phyloP scores from a whole-genome alignment of 768 basidiomycete species.

The Suillus sp. region DNA sequence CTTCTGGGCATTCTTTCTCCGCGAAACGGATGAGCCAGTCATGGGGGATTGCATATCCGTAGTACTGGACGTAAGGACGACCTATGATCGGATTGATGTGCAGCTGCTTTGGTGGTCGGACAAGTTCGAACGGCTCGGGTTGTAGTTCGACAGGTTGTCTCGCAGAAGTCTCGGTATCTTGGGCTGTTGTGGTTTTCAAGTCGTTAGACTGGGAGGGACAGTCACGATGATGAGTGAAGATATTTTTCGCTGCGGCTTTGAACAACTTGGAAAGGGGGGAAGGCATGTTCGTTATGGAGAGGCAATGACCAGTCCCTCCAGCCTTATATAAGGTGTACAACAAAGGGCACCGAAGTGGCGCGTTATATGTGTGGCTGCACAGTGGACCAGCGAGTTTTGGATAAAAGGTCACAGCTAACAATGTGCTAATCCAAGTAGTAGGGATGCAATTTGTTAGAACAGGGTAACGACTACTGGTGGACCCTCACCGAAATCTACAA shows the following conservation, averaged over 20 bases:
- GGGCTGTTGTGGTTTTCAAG: not conserved
- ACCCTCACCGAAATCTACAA: not conserved
- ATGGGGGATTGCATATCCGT: not conserved
- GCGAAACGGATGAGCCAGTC: not conserved
- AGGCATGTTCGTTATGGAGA: not conserved
- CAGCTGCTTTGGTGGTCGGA: not conserved
- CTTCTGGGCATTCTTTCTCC: not conserved
- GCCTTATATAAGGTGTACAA: not conserved
- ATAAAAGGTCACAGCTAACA: not conserved
- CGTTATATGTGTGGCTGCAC: not conserved
- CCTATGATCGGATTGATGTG: not conserved
- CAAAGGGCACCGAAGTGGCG: not conserved
- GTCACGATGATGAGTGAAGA: not conserved
- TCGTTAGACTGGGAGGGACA: not conserved
- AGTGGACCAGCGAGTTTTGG: not conserved
- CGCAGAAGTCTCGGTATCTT: not conserved
- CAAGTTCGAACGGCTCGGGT: not conserved
- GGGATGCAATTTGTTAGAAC: not conserved
- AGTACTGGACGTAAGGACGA: not conserved
- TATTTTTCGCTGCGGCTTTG: not conserved
- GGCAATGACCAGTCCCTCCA: not conserved
- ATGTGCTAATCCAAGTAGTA: not conserved
- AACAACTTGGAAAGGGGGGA: not conserved
- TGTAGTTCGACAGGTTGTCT: not conserved
- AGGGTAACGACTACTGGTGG: not conserved